Evolutionary conservation across 345 rosid species (phyloP), one percentile per base, ranked within the genome.

Genomic region (Lepidium sativum): DNA sequence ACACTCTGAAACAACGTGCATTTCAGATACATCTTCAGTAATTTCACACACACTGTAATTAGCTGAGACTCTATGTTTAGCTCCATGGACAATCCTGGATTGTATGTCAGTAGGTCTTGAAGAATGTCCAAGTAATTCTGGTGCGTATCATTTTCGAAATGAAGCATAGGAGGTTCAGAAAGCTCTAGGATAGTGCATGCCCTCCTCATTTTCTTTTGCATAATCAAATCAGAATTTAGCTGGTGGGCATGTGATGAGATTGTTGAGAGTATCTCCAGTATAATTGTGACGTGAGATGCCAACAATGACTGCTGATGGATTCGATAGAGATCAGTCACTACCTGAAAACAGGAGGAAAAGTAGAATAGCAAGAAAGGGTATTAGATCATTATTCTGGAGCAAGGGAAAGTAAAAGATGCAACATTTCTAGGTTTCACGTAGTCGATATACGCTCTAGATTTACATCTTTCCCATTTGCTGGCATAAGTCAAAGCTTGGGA

Each of bases 141-240:
- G 74, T 86, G 80, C 3, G 97, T 75, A 50, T 92, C 97, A 6
- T 86, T 92, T 67, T 89, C 97, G 42, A 92, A 92, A 79, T 84
- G 94, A 57, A 92, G 86, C 60, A 86, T 45, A 3, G 97, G 96
- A 67, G 95, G 98, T 49, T 84, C 91, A 5, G 90, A 76, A 42
- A 92, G 76, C 70, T 84, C 96, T 41, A 88, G 66, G 33, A 83
- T 78, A 4, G 82, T 78, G 81, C 96, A 89, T 6, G 81, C 92
- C 77, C 68, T 84, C 79, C 77, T 84, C 69, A 89, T 70, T 77
- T 84, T 92, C 88, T 70, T 92, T 75, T 54, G 85, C 56, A 84
- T 72, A 38, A 35, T 34, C 13, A 56, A 60, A 69, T 81, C 80
- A 23, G 86, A 71, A 76, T 80, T 87, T 64, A 92, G 77, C 52